Evolutionary conservation across 2,329 filamentous ascomycete species (phyloP).

Genomic region (Fusarium tricinctum): DNA sequence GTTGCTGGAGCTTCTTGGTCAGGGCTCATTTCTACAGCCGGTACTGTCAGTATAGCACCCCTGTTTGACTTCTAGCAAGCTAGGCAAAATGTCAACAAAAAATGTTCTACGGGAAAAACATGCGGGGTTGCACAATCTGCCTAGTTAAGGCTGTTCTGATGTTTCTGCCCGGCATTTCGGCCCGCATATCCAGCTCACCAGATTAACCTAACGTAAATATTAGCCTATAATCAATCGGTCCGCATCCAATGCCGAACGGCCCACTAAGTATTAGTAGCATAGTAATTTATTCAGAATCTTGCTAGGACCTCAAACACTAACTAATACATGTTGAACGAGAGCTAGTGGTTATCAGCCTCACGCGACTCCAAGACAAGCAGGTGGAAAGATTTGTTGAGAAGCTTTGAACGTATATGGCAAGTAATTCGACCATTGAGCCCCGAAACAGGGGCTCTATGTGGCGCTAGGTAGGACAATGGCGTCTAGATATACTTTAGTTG

Average conservation of each 20-base stretch:
- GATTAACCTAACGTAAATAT: not conserved
- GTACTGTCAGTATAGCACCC: not conserved
- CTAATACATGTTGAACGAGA: not conserved
- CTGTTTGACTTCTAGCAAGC: not conserved
- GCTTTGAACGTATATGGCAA: not conserved
- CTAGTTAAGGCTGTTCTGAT: not conserved
- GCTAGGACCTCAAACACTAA: not conserved
- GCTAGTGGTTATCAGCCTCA: not conserved
- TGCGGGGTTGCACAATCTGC: not conserved
- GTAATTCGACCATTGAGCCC: not conserved
- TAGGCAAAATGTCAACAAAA: not conserved
- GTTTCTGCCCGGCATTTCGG: not conserved
- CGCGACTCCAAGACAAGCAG: not conserved
- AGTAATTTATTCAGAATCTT: no score
- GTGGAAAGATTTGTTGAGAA: not conserved
- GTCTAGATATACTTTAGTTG: not conserved
- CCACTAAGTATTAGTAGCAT: not conserved
- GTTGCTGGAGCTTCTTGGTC: not conserved
- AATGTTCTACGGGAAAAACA: not conserved
- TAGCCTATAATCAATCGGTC: not conserved
- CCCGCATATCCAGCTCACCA: not conserved
- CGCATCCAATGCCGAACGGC: not conserved
- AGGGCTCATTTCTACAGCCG: not conserved
- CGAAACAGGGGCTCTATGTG: not conserved
- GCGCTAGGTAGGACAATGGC: not conserved